Conservation (phyloP, 2,329 filamentous ascomycete genomes). For the Coniochaeta sp. region DNA sequence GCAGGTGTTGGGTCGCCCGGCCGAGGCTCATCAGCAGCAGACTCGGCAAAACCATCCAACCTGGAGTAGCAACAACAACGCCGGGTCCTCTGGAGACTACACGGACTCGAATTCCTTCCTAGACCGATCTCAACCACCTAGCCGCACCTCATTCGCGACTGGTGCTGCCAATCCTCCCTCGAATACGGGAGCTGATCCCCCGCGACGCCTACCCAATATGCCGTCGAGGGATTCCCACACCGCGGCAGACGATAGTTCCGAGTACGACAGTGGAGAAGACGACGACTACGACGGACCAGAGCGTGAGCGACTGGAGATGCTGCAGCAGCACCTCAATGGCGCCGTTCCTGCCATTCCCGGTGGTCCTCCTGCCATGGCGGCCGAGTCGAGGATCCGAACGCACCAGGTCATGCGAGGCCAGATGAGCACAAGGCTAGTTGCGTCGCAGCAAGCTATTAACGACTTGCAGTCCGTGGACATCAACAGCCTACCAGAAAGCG, state of each 20-base stretch:
- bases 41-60: too few relatives aligned
- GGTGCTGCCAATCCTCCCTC: background rate
- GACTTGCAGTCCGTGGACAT: slow-evolving; percentile 40
- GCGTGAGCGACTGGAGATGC: slow-evolving; percentile 10
- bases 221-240: background rate
- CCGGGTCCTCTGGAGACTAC: too few relatives aligned
- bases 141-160: background rate
- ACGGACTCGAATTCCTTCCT: too few relatives aligned
- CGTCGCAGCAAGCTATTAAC: slow-evolving; percentile 37
- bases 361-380: too few relatives aligned
- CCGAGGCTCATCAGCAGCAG: too few relatives aligned
- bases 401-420: slow-evolving; percentile 40
- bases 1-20: too few relatives aligned
- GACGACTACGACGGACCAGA: slow-evolving; percentile 14
- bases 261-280: slow-evolving; percentile 17
- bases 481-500: slow-evolving; percentile 34
- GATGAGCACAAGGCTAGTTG: slow-evolving; percentile 35
- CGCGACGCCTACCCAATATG: background rate
- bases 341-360: too few relatives aligned
- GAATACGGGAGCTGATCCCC: background rate
- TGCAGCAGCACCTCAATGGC: slow-evolving; percentile 8
- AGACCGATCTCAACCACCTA: background rate
- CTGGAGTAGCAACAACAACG: too few relatives aligned
- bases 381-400: slow-evolving; percentile 29
- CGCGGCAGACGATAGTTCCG: slow-evolving; percentile 3